These are phyloP conservation scores for Talaromyces sp. DNA, from an alignment of 2,329 filamentous ascomycete species.

Conservation along the genomic window DNA sequence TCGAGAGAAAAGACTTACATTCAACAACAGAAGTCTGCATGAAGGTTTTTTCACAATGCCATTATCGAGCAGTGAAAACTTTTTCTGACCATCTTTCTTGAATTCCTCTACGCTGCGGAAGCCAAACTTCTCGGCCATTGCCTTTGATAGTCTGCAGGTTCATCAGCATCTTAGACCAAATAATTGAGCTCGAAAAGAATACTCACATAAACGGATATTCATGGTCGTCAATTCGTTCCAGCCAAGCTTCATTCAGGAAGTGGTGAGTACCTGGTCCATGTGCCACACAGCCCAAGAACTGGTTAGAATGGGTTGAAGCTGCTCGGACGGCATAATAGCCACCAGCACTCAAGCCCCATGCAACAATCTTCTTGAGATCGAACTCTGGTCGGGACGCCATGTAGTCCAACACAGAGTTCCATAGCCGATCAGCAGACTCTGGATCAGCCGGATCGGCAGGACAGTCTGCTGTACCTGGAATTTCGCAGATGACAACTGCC, in stretches of 20 bases:
- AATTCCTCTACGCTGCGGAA: constrained; percentile 59
- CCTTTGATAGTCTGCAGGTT: constrained; percentile 49
- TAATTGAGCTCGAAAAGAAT: neutral
- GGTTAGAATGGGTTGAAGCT: constrained; percentile 63
- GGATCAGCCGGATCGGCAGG: constrained; percentile 64
- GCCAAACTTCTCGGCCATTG: constrained; percentile 63
- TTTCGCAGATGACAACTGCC: constrained; percentile 62
- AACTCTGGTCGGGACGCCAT: constrained; percentile 53
- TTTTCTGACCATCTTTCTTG: constrained; percentile 54
- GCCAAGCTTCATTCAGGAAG: constrained; percentile 61
- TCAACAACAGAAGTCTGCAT: constrained; percentile 60
- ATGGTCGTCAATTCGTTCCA: constrained; percentile 62
- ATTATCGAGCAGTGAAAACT: constrained; percentile 62
- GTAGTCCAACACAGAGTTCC: constrained; percentile 63
- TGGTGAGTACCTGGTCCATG: constrained; percentile 64
- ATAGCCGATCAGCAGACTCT: constrained; percentile 59
- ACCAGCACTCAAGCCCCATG: constrained; percentile 65
- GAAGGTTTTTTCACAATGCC: constrained; percentile 58
- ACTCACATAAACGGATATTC: constrained; percentile 63
- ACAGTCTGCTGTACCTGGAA: constrained; percentile 67
- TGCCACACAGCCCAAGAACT: constrained; percentile 57
- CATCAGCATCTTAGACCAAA: neutral
- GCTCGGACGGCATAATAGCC: constrained; percentile 67
- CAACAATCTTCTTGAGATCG: constrained; percentile 57
- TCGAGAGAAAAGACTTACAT: constrained; percentile 45